These are phyloP conservation scores for Sporothrix luriei DNA, from an alignment of 2,329 filamentous ascomycete genomes.

Conservation along the genomic window DNA sequence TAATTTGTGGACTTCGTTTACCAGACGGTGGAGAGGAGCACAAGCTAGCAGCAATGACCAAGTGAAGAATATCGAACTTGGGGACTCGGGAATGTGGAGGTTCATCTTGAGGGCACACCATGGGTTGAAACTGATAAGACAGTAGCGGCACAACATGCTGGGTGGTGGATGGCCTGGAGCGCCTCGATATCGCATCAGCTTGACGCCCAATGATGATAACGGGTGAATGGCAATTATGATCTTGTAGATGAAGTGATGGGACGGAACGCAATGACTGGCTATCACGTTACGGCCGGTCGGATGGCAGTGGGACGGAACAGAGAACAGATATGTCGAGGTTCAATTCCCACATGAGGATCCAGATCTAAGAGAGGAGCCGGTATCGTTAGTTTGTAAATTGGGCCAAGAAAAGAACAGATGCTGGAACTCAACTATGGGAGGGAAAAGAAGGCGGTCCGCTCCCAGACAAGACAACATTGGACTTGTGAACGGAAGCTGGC, in stretches of 20 bases:
- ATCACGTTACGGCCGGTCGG: slow-evolving; percentile 20
- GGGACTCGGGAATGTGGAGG: neutral
- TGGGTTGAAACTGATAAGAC: neutral
- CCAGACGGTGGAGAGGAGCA: neutral
- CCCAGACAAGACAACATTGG: neutral
- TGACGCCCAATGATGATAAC: neutral
- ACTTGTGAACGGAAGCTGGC: neutral
- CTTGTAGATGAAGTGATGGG: neutral
- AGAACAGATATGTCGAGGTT: neutral
- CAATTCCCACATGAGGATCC: neutral
- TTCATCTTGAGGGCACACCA: neutral
- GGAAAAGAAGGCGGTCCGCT: neutral
- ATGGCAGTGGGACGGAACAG: neutral
- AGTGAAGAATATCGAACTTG: neutral
- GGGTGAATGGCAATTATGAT: slow-evolving; percentile 4
- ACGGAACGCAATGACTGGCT: neutral
- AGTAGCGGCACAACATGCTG: slow-evolving; percentile 27
- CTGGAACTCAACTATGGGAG: neutral
- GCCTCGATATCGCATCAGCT: slow-evolving; percentile 24
- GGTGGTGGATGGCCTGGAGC: slow-evolving; percentile 27
- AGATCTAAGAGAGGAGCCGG: neutral
- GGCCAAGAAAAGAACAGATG: neutral
- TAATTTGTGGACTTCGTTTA: neutral
- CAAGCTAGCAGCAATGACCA: neutral
- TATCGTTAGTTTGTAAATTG: neutral